Evolutionary conservation across 108 stramenopile species (phyloP).

Genomic region (Parietichytrium sp.): DNA sequence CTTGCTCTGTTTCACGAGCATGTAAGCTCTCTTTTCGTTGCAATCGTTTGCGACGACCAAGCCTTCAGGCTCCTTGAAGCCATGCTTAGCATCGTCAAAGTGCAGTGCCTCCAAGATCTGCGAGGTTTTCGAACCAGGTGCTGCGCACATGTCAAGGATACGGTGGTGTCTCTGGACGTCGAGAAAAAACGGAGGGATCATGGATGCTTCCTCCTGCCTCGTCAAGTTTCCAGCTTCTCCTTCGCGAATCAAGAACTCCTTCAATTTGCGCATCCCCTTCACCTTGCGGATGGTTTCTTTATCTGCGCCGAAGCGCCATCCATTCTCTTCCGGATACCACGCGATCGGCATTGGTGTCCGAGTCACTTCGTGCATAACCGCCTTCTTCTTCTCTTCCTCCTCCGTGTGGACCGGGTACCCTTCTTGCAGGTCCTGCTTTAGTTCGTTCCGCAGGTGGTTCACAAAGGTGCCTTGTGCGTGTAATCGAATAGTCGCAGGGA

Average conservation of each 20-base stretch:
- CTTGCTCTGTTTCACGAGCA: conserved; percentile 87
- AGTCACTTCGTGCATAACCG: conserved; percentile 4
- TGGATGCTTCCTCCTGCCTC: conserved; percentile 95
- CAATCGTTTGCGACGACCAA: conserved; percentile 92
- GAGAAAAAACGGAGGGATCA: conserved; percentile 95
- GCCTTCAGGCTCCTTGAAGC: conserved; percentile 58
- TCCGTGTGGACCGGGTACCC: conserved; percentile 48
- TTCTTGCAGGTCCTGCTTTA: conserved; percentile 34
- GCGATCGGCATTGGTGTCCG: background rate
- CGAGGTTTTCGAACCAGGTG: conserved; percentile 95
- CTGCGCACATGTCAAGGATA: conserved; percentile 94
- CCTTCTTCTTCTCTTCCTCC: conserved; percentile 48
- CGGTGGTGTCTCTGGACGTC: conserved; percentile 72
- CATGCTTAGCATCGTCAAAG: conserved; percentile 42
- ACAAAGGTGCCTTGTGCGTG: conserved; percentile 54
- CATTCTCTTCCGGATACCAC: conserved; percentile 59
- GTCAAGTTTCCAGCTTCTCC: conserved; percentile 72
- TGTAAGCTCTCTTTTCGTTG: conserved; percentile 87
- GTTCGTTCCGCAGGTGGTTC: conserved; percentile 42
- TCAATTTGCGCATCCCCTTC: conserved; percentile 50
- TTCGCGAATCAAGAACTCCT: conserved; percentile 51
- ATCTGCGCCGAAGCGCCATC: conserved; percentile 59
- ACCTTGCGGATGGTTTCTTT: conserved; percentile 53
- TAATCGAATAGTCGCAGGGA: conserved; percentile 59
- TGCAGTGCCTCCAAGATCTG: conserved; percentile 83